Percentiles rank a stretch among this genome's conserved stretches.
Evolutionary conservation across 371 early-diverging fungal species (phyloP).

Genomic region (Circinella minor): DNA sequence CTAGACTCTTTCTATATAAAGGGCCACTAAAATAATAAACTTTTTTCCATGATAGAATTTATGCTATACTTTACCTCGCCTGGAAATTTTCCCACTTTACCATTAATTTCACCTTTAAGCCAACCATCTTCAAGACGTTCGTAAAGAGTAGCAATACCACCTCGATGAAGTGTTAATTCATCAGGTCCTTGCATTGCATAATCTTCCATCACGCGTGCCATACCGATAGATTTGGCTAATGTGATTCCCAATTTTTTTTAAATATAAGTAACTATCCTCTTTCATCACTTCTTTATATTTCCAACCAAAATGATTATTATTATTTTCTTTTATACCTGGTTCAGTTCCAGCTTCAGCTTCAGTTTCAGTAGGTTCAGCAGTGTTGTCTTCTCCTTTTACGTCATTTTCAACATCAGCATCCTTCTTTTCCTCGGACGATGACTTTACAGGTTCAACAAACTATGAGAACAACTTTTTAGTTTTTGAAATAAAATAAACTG

Average conservation of each 20-base stretch:
- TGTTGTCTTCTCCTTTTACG: conserved; percentile 4
- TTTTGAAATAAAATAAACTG: neutral
- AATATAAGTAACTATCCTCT: no score
- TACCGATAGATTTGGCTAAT: conserved; percentile 40
- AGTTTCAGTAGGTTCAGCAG: neutral
- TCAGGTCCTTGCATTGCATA: conserved; percentile 71
- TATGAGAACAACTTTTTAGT: neutral
- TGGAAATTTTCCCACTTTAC: conserved; percentile 72
- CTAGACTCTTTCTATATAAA: no score
- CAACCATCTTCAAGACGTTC: conserved; percentile 72
- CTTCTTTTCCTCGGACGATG: conserved; percentile 4
- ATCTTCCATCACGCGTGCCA: conserved; percentile 70
- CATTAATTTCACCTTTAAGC: conserved; percentile 73
- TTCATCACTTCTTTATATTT: no score
- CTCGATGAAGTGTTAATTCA: conserved; percentile 68
- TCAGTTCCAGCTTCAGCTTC: conserved; percentile 10
- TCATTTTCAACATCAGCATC: conserved; percentile 10
- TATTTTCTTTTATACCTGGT: conserved; percentile 3
- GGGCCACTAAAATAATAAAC: no score
- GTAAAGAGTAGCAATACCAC: conserved; percentile 69
- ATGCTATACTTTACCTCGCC: conserved; percentile 48
- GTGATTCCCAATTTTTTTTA: no score
- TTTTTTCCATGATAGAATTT: no score
- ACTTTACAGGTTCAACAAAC: neutral
- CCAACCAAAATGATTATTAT: conserved; percentile 1